Conservation (phyloP, 176 grass and related monocot species). For the Themeda triandra region DNA sequence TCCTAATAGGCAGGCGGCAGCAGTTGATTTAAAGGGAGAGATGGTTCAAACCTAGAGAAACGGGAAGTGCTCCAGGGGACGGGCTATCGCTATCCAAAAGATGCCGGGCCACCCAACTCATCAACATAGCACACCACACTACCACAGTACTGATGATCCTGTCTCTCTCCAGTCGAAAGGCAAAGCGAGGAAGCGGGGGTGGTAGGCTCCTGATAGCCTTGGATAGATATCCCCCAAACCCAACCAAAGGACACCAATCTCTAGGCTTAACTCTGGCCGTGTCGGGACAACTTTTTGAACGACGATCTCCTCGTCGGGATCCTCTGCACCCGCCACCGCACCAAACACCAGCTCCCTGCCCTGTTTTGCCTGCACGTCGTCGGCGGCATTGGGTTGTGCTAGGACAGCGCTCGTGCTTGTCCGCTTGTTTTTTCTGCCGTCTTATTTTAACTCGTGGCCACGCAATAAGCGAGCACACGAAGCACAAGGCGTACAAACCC, state of each 20-base stretch:
- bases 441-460: slow-evolving; percentile 31
- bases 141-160: not conserved
- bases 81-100: slow-evolving; percentile 65
- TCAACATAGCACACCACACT: no score
- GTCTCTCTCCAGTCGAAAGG: slow-evolving; percentile 24
- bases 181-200: slow-evolving; percentile 8
- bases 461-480: not conserved
- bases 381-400: no score
- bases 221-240: not conserved
- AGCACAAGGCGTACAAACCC: slow-evolving; percentile 41
- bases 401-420: slow-evolving; percentile 11
- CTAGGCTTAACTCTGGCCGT: slow-evolving; percentile 78
- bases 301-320: slow-evolving; percentile 64
- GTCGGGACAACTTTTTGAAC: slow-evolving; percentile 78
- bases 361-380: not conserved
- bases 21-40: not conserved
- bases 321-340: slow-evolving; percentile 19
- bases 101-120: slow-evolving; percentile 22
- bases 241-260: slow-evolving; percentile 73
- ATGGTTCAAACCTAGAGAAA: slow-evolving; percentile 42
- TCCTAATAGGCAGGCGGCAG: no score
- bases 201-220: no score
- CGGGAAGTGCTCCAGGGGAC: slow-evolving; percentile 17
- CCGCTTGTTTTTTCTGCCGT: slow-evolving; percentile 40
- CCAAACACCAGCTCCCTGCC: not conserved